These are phyloP conservation scores for Penicillium sp. DNA, from an alignment of 2,329 filamentous ascomycete species.

Conservation along the genomic window DNA sequence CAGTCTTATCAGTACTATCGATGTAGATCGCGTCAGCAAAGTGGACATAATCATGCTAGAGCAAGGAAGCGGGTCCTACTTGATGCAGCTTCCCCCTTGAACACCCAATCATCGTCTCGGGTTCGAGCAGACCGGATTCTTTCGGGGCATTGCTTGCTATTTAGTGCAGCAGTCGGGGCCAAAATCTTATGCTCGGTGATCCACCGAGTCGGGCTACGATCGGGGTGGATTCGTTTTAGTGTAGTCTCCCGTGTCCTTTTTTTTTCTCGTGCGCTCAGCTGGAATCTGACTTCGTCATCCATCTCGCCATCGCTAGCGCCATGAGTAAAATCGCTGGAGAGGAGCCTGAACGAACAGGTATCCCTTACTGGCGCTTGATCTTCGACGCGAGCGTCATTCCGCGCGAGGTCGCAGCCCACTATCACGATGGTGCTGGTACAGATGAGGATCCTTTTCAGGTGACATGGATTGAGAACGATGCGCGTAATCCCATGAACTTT, in stretches of 20 bases:
- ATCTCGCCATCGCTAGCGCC: neutral
- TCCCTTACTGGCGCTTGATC: conserved; percentile 5
- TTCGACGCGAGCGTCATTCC: conserved; percentile 7
- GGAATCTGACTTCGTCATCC: neutral
- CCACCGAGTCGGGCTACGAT: neutral
- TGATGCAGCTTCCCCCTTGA: neutral
- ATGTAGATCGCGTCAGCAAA: neutral
- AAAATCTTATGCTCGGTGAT: neutral
- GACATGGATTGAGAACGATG: conserved; percentile 7
- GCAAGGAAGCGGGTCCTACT: neutral
- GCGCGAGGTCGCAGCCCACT: neutral
- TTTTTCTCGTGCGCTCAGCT: neutral
- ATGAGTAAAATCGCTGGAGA: neutral
- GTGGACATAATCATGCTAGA: neutral
- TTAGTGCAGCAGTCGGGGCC: neutral
- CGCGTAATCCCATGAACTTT: conserved; percentile 12
- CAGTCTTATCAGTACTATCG: neutral
- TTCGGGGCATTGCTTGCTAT: neutral
- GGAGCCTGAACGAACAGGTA: neutral
- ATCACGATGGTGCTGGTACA: conserved; percentile 9
- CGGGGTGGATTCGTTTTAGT: neutral
- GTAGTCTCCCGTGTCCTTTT: neutral
- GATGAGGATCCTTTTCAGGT: conserved; percentile 12
- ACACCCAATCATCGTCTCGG: neutral
- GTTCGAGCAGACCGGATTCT: neutral